Evolutionary conservation across 371 early-diverging fungal genomes (phyloP).

Genomic region (Lichtheimia ramosa): DNA sequence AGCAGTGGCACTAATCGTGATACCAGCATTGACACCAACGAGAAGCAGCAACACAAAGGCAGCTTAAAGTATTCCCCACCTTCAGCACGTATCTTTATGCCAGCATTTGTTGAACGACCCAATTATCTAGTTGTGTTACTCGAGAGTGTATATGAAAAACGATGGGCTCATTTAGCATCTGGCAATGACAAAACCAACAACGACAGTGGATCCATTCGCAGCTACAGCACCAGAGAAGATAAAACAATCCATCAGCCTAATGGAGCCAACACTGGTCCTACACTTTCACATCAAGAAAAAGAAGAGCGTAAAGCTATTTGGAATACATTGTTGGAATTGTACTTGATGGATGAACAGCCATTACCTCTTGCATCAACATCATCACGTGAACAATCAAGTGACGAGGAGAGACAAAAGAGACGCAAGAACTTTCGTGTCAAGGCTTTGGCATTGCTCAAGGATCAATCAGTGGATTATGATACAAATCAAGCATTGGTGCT

Average conservation of each 20-base stretch:
- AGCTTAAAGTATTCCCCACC: conserved; percentile 44
- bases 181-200: conserved; percentile 12
- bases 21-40: conserved; percentile 7
- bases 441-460: conserved; percentile 42
- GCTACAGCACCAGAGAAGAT: conserved; percentile 17
- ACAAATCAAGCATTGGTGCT: conserved; percentile 88
- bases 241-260: background rate
- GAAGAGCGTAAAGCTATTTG: conserved; percentile 75
- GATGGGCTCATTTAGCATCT: conserved; percentile 40
- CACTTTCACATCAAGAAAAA: conserved; percentile 38
- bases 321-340: conserved; percentile 91
- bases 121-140: conserved; percentile 73
- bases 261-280: conserved; percentile 3
- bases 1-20: conserved; percentile 1
- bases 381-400: background rate
- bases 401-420: conserved; percentile 26
- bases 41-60: conserved; percentile 7
- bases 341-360: conserved; percentile 61
- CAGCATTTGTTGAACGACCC: conserved; percentile 74
- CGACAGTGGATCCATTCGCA: conserved; percentile 19
- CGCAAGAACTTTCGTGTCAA: conserved; percentile 35
- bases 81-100: conserved; percentile 63
- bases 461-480: conserved; percentile 71
- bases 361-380: conserved; percentile 4
- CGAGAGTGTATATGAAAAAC: conserved; percentile 64